Evolutionary conservation across 2,329 filamentous ascomycete species (phyloP), one percentile per base, ranked within the genome.

Genomic region (Chrysoporthe puriensis): DNA sequence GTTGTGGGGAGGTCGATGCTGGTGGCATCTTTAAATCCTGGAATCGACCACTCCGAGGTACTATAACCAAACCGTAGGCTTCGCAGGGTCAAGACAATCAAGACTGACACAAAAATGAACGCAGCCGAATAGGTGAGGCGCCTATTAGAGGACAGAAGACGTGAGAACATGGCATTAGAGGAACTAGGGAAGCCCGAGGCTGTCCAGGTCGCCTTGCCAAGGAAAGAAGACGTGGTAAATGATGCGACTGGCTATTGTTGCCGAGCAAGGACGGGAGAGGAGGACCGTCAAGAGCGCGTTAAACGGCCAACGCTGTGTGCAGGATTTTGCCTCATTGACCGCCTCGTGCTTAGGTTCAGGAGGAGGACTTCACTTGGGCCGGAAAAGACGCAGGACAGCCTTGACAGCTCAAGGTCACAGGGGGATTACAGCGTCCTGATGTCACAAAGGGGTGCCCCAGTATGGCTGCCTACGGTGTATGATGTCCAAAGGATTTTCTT

Each of bases 191-290:
- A 16, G 50, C 21, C 21, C 26, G 50, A 54, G 50, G 21, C 21
- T 54, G 50, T 54, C 50, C 50, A 54, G 50, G 13, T 32, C 50
- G 50, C 16, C 50, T 54, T 54, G 11, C 50, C 50, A 16, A 54
- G 21, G 50, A 32, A 54, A 34, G 50, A 54, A 16, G 50, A 54
- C 32, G 50, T 54, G 50, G 50, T 54, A 54, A 54, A 54, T 21
- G 50, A 54, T 21, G 32, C 32, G 50, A 54, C 50, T 4, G 50
- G 50, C 26, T 32, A 34, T 54, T 9, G 9, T 6, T 54, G 50
- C 50, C 50, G 50, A 21, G 26, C 50, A 54, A 6, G 26, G 26
- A 32, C 36, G 36, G 36, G 36, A 40, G 36, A 34, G 50, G 4
- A 14, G 13, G 50, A 54, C 50, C 50, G 50, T 54, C 50, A 54